A percentile compares a stretch with the other conserved stretches of the same genome.
These are phyloP conservation scores for Rubus idaeus DNA, from an alignment of 306 rosid genomes.

Conservation along the genomic window DNA sequence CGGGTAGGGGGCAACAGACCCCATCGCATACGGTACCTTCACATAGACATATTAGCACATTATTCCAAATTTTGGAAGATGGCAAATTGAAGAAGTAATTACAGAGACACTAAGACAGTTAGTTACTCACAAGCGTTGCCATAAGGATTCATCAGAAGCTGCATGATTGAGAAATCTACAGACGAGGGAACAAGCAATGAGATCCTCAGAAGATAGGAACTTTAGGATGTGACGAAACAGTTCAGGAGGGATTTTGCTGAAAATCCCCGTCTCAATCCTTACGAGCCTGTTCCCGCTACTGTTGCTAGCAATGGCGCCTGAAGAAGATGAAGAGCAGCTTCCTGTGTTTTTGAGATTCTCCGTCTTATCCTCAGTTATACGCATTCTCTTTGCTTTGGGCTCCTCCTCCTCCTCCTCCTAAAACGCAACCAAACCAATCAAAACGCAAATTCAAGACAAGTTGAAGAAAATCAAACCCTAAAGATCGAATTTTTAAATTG, in stretches of 20 bases:
- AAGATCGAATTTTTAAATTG: neutral
- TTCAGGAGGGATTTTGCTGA: slow-evolving; percentile 79
- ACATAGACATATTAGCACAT: neutral
- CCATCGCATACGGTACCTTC: slow-evolving; percentile 92
- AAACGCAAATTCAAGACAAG: neutral
- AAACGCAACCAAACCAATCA: slow-evolving; percentile 16
- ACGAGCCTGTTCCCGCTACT: neutral
- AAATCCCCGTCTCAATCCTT: slow-evolving; percentile 66
- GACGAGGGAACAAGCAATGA: slow-evolving; percentile 70
- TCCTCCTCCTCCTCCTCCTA: slow-evolving; percentile 57
- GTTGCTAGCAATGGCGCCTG: neutral
- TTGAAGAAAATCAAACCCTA: slow-evolving; percentile 2
- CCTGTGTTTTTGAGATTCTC: slow-evolving; percentile 3
- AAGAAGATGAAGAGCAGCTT: slow-evolving; percentile 23
- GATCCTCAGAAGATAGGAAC: slow-evolving; percentile 95
- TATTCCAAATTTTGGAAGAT: neutral
- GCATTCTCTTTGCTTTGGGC: slow-evolving; percentile 56
- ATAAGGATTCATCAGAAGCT: slow-evolving; percentile 88
- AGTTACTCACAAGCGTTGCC: slow-evolving; percentile 88
- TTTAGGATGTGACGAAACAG: slow-evolving; percentile 78
- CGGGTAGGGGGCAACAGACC: slow-evolving; percentile 67
- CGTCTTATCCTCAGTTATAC: slow-evolving; percentile 31
- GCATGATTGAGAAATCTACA: slow-evolving; percentile 75
- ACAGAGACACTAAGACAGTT: neutral
- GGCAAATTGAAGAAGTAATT: no score